Base-by-base conservation (phyloP, 2,329 filamentous ascomycete species). In the Alternaria triticimaculans region DNA sequence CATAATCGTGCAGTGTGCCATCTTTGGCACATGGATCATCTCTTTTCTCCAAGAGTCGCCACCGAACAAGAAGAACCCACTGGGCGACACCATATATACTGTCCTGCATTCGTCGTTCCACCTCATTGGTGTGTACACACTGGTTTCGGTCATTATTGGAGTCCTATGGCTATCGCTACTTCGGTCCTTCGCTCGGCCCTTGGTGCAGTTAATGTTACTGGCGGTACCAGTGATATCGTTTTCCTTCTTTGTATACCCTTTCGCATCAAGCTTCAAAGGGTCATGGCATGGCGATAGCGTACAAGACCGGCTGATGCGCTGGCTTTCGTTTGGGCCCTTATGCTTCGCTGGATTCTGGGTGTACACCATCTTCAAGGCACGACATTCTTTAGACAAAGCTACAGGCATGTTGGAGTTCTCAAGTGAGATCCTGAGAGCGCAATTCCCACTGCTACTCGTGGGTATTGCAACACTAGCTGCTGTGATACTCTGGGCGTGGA, bases 41-140 rank as follows among this genome's bases (percentile, higher is more conserved):
- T 91, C 97, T 23, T 96, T 92, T 84, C 86, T 99, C 44, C 93
- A 98, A 76, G 98, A 95, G 2, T 89, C 92, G 18, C 84, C 90
- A 1, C 90, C 92, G 6, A 83, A 83, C 57, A 85, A 85, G 58
- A 92, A 92, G 75, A 87, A 87, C 63, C 90, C 91, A 1, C 87
- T 96, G 60, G 95, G 94, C 14, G 96, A 99, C 79, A 97, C 95
- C 1, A 93, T 99, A 62, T 99, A 99, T 80, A 93, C 92, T 14
- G 94, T 93, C 5, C 83, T 99, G 37, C 90, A 92, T 71, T 89
- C 90, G 55, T 97, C 94, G 0, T 96, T 96, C 74, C 90, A 96
- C 75, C 90, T 98, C 69, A 88, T 99, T 45, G 92, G 93, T 2
- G 89, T 96, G 56, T 96, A 98, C 80, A 98, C 96, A 1, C 80